Evolutionary conservation across 805 yeast genomes (phyloP).

Genomic region (Kuraishia capsulata): DNA sequence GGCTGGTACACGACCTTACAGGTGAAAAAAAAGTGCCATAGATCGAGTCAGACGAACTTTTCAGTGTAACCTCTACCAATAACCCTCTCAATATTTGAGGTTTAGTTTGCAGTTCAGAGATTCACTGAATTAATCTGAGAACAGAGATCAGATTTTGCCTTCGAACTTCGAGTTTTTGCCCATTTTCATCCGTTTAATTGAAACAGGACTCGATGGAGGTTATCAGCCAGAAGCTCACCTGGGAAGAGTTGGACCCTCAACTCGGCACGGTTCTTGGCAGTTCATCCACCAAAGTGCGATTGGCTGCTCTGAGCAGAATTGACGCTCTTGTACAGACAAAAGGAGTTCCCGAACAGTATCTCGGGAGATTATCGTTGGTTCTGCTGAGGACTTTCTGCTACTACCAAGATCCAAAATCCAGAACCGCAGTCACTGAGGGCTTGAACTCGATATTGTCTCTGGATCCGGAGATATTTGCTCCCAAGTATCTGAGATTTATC

Average conservation of each 20-base stretch:
- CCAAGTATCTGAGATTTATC: conserved; percentile 30
- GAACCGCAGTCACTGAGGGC: conserved; percentile 29
- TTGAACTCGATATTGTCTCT: conserved; percentile 26
- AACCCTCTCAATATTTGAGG: no score
- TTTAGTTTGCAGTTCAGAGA: no score
- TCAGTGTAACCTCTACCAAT: no score
- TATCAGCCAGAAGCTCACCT: background rate
- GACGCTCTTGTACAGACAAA: conserved; percentile 15
- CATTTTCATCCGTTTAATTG: no score
- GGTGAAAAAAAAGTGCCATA: no score
- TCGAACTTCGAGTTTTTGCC: no score
- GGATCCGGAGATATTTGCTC: conserved; percentile 20
- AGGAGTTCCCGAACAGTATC: conserved; percentile 10
- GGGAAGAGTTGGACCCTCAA: background rate
- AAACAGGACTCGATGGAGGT: no score
- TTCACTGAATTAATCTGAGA: no score
- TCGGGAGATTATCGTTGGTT: conserved; percentile 20
- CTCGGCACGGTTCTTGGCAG: background rate
- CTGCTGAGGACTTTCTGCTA: conserved; percentile 39
- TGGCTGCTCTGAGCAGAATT: conserved; percentile 23
- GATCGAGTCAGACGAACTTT: no score
- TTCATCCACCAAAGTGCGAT: conserved; percentile 28
- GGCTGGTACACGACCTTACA: no score
- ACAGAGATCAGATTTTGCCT: no score
- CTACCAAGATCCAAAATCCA: conserved; percentile 37